These are phyloP conservation scores for Aeminium ludgeri DNA, from an alignment of 495 filamentous ascomycete species.

Conservation along the genomic window DNA sequence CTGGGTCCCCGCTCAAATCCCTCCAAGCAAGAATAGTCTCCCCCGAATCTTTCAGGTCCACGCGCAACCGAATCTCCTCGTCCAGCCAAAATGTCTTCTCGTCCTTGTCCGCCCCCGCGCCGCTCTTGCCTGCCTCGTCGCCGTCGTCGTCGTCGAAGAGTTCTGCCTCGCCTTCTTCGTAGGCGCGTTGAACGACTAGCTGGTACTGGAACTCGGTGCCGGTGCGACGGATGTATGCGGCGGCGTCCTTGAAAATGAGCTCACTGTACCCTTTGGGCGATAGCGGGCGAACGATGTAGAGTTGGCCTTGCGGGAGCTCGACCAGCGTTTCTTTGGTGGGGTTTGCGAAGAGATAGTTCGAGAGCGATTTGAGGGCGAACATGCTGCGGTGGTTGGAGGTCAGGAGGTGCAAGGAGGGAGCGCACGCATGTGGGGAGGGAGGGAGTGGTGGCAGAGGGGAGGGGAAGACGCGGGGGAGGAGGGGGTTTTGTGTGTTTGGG, in stretches of 20 bases:
- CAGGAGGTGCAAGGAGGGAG: too few relatives aligned
- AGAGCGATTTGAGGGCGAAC: conserved; percentile 14
- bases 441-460: too few relatives aligned
- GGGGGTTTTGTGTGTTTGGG: too few relatives aligned
- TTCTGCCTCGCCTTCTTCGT: conserved; percentile 93
- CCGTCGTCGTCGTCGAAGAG: conserved; percentile 66
- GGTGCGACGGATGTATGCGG: conserved; percentile 76
- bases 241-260: conserved; percentile 95
- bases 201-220: conserved; percentile 93
- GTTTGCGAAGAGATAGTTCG: conserved; percentile 80
- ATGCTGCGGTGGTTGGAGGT: conserved; percentile 14
- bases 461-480: too few relatives aligned
- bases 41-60: conserved; percentile 50
- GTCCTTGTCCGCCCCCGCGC: conserved; percentile 57
- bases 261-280: conserved; percentile 96
- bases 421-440: too few relatives aligned
- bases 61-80: conserved; percentile 74
- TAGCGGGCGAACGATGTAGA: conserved; percentile 86
- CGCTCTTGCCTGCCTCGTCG: conserved; percentile 47
- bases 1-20: conserved; percentile 80
- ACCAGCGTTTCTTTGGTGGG: conserved; percentile 85
- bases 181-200: conserved; percentile 85
- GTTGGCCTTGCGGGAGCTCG: conserved; percentile 84
- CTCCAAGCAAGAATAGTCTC: conserved; percentile 84
- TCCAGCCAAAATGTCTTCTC: conserved; percentile 94